Evolutionary conservation across 148 eudicot genomes (phyloP), one percentile per base, ranked within the genome.

Genomic region (Rheum nobile): DNA sequence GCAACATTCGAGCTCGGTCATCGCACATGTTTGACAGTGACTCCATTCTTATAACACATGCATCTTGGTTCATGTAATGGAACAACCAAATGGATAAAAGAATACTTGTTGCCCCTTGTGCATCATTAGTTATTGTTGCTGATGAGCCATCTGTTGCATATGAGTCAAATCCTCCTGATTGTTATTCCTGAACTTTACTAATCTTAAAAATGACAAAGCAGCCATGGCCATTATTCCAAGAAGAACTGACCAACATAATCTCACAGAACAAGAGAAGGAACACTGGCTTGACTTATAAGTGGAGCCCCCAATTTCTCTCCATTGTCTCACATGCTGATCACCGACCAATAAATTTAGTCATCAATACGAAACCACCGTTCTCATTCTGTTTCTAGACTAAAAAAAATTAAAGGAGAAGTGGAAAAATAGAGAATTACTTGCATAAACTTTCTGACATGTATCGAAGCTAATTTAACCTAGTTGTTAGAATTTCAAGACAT

Each of bases 1-100:
- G 99, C 59, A 95, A 78, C 99, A 95, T 90, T 31, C 97, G 81
- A 22, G 97, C 99, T 70, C 97, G 81, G 69, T 95, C 92, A 52
- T 95, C 99, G 74, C 99, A 95, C 99, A 95, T 95, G 67, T 85
- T 89, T 42, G 84, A 75, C 65, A 89, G 81, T n/a, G 82, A 82
- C 38, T 89, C 93, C 65, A 85, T 87, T 77, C 93, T 85, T 71
- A 50, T 71, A 39, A 71, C 16, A 38, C 21, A 4, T n/a, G 50
- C 32, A 41, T 71, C 73, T 71, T 71, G 48, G 6, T 9, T 71
- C 73, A 71, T 71, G 50, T 71, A 26, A 12, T 71, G 50, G 37
- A 71, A 39, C 34, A 71, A 24, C 47, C 14, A 42, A 21, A 71
- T 10, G 32, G 73, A 71, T 9, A 11, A 13, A 24, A 71, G 32